Evolutionary conservation across 2,329 filamentous ascomycete genomes (phyloP), one percentile per base, ranked within the genome.

Genomic region (Trichophyton mentagrophytes): DNA sequence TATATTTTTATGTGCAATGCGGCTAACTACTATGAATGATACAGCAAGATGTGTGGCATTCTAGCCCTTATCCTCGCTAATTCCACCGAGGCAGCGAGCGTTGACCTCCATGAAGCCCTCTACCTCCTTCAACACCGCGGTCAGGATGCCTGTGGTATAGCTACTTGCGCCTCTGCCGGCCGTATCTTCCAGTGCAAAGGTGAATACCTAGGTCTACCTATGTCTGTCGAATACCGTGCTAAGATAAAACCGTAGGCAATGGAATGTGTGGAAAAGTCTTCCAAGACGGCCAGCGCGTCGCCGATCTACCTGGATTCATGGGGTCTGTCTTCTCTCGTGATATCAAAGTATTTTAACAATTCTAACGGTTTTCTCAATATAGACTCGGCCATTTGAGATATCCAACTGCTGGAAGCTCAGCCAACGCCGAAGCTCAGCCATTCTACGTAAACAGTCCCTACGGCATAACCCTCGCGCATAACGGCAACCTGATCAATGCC

Each of bases 391-490:
- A 96, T 73, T 75, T 96, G 66, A 81, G 91, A 71, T 96, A 96
- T 74, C 91, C 91, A 9, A 96, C 91, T 6, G 88, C 88, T 11
- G 91, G 91, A 61, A 93, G 86, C 71, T 88, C 86, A 66, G 84
- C 84, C 62, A 92, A 89, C 69, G 85, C 89, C 6, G 90, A 96
- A 74, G 89, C 89, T 9, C 90, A 96, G 74, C 91, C 91, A 0
- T 95, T 96, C 74, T 96, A 93, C 71, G 89, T 93, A 68, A 95
- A 95, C 77, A 83, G 82, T 61, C 89, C 89, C 0, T 93, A 90
- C 70, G 90, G 90, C 56, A 87, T 95, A 67, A 88, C 82, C 69
- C 82, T 93, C 71, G 82, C 86, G 22, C 86, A 93, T 75, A 96
- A 96, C 69, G 90, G 91, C 63, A 96, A 96, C 74, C 79, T 96